Evolutionary conservation across 495 filamentous ascomycete species (phyloP).

Genomic region (Xylaria sp.): DNA sequence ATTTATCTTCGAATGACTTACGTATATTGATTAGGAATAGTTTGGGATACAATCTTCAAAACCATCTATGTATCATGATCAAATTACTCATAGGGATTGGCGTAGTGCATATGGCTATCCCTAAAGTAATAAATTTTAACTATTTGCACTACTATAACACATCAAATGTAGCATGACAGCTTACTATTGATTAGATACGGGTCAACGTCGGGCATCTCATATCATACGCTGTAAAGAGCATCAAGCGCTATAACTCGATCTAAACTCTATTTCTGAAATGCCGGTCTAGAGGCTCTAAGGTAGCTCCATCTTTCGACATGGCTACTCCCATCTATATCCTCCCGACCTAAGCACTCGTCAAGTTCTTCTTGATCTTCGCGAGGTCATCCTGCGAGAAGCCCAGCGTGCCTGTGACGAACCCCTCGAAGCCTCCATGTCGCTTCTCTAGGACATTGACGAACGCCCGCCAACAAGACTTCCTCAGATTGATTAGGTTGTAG

Average conservation of each 20-base stretch:
- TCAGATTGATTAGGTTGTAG: conserved; percentile 48
- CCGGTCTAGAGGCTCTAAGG: background rate
- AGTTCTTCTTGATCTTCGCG: conserved; percentile 49
- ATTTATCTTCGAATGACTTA: too few relatives aligned
- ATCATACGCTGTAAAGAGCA: background rate
- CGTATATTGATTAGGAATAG: too few relatives aligned
- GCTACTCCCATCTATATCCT: background rate
- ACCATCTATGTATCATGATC: background rate
- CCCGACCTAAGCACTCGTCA: conserved; percentile 33
- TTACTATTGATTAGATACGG: background rate
- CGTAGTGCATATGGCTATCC: background rate
- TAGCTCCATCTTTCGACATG: background rate
- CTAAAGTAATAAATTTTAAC: background rate
- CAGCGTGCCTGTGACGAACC: conserved; percentile 47
- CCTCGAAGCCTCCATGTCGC: conserved; percentile 52
- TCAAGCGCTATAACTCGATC: background rate
- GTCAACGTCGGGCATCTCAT: background rate
- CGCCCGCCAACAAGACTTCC: conserved; percentile 45
- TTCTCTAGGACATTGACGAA: conserved; percentile 46
- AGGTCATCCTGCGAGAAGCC: conserved; percentile 52
- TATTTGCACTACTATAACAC: background rate
- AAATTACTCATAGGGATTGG: background rate
- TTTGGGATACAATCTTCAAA: too few relatives aligned
- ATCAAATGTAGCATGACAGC: background rate
- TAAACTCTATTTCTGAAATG: background rate